Evolutionary conservation across 345 rosid genomes (phyloP).

Genomic region (Corymbia maculata): DNA sequence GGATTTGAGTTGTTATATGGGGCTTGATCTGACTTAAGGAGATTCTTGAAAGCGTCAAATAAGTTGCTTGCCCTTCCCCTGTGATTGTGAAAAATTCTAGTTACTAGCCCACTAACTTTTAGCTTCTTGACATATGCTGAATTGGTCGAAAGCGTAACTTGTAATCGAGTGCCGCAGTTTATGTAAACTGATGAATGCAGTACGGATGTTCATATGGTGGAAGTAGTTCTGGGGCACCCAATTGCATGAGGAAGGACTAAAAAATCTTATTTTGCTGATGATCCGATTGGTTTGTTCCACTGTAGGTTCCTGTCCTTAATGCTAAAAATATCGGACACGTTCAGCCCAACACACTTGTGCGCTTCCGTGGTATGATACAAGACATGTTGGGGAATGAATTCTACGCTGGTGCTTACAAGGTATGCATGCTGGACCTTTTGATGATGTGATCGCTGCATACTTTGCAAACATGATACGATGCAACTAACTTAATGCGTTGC

Average conservation of each 20-base stretch:
- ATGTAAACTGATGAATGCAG: background rate
- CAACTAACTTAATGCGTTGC: background rate
- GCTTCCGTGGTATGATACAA: conserved; percentile 92
- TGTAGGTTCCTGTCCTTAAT: conserved; percentile 66
- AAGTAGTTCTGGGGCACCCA: background rate
- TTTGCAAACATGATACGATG: background rate
- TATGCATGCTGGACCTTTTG: background rate
- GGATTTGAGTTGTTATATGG: no score
- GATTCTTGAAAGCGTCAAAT: background rate
- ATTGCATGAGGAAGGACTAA: background rate
- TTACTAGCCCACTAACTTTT: background rate
- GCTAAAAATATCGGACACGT: conserved; percentile 34
- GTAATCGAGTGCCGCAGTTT: background rate
- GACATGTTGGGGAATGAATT: conserved; percentile 97
- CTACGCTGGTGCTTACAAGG: conserved; percentile 87
- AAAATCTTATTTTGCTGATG: background rate
- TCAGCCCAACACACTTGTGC: conserved; percentile 61
- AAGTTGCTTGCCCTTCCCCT: background rate
- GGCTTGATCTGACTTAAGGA: background rate
- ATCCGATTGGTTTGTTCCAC: background rate
- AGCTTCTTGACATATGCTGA: background rate
- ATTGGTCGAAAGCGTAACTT: background rate
- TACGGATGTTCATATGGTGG: background rate
- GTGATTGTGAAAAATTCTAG: background rate
- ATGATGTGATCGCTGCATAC: background rate